Evolutionary conservation across 108 stramenopile genomes (phyloP).

Genomic region (Nitzschia palea): DNA sequence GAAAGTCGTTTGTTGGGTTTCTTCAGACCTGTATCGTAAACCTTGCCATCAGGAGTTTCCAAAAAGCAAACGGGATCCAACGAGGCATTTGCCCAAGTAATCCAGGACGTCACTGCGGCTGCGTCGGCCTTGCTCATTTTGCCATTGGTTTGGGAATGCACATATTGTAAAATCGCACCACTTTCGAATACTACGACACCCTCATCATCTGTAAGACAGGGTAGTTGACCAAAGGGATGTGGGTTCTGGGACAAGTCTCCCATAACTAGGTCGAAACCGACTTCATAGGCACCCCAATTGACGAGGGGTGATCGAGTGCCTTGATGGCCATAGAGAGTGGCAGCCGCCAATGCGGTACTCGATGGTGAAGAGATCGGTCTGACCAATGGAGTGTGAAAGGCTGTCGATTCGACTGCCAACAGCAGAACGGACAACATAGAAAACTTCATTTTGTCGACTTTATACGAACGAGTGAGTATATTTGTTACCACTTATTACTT

Average conservation of each 20-base stretch:
- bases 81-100: conserved; percentile 84
- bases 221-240: conserved; percentile 89
- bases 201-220: conserved; percentile 68
- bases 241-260: conserved; percentile 70
- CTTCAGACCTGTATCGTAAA: conserved; percentile 74
- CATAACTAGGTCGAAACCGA: conserved; percentile 43
- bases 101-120: conserved; percentile 68
- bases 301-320: conserved; percentile 73
- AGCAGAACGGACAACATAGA: no score
- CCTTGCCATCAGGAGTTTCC: conserved; percentile 81
- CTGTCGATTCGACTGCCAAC: no score
- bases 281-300: conserved; percentile 85
- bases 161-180: conserved; percentile 83
- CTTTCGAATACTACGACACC: conserved; percentile 83
- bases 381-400: no score
- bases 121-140: conserved; percentile 20
- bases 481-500: no score
- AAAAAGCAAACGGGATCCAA: conserved; percentile 90
- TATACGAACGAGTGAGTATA: no score
- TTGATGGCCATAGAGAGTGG: conserved; percentile 40
- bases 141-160: conserved; percentile 45
- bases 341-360: no score
- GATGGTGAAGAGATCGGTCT: no score
- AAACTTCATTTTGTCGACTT: no score
- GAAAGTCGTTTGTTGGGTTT: conserved; percentile 66